phyloP scores from a whole-genome alignment of 1,139 yeast species.

The Kluyveromyces sp. region DNA sequence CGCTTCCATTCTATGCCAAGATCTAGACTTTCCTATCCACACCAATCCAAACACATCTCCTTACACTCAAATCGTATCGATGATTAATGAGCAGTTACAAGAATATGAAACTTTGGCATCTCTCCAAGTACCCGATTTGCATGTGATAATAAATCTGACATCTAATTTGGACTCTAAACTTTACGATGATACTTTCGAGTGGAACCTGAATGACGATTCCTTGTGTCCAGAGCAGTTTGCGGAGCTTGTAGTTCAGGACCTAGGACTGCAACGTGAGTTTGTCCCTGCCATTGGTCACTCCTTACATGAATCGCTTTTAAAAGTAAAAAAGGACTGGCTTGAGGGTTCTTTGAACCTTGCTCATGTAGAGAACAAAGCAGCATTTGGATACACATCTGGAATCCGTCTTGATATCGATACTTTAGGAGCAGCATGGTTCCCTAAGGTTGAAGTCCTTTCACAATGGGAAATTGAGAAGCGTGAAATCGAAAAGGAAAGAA shows the following conservation, averaged over 20 bases:
- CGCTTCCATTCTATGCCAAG: slow-evolving; percentile 72
- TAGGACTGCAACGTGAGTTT: slow-evolving; percentile 81
- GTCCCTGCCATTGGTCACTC: slow-evolving; percentile 87
- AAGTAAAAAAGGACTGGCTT: slow-evolving; percentile 75
- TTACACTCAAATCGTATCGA: slow-evolving; percentile 58
- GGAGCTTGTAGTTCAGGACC: slow-evolving; percentile 68
- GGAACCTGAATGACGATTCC: slow-evolving; percentile 56
- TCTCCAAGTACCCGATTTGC: slow-evolving; percentile 58
- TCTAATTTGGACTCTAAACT: slow-evolving; percentile 78
- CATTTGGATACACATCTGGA: slow-evolving; percentile 56
- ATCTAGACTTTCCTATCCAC: slow-evolving; percentile 63
- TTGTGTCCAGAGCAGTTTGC: slow-evolving; percentile 86
- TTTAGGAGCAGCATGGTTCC: slow-evolving; percentile 79
- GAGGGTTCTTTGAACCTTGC: slow-evolving; percentile 64
- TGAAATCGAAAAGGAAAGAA: slow-evolving; percentile 91
- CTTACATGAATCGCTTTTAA: slow-evolving; percentile 68
- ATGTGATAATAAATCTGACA: slow-evolving; percentile 73
- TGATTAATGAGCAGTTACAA: slow-evolving; percentile 73
- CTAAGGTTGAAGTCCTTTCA: slow-evolving; percentile 75
- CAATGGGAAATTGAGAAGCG: slow-evolving; percentile 93
- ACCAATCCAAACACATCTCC: slow-evolving; percentile 33
- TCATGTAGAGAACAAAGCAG: slow-evolving; percentile 51
- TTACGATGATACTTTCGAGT: slow-evolving; percentile 89
- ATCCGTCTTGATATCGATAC: slow-evolving; percentile 53
- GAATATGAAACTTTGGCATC: slow-evolving; percentile 63